Conservation (phyloP, 2,329 filamentous ascomycete species). For the Trematosphaeria pertusa region DNA sequence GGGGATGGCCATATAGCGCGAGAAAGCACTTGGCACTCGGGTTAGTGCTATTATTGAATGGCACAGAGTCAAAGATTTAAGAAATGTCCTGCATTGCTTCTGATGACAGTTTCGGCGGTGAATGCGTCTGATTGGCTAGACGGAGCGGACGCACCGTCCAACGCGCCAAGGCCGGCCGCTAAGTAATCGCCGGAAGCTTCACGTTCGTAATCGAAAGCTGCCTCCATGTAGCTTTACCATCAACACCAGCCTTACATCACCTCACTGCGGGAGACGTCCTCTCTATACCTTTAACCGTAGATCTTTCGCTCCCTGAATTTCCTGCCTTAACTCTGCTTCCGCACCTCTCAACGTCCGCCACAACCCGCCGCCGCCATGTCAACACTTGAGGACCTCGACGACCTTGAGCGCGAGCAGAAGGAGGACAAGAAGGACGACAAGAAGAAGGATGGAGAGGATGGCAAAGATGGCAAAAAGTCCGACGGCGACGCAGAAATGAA, state of each 20-base stretch:
- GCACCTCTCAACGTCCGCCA: too few relatives aligned
- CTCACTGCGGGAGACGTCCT: slow-evolving; percentile 10
- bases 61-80: too few relatives aligned
- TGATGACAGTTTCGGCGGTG: neutral
- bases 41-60: too few relatives aligned
- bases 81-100: too few relatives aligned
- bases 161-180: slow-evolving; percentile 28
- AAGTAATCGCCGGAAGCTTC: slow-evolving; percentile 31
- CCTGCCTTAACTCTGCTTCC: neutral
- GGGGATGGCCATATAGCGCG: too few relatives aligned
- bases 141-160: slow-evolving; percentile 1
- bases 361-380: slow-evolving; percentile 68
- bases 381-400: slow-evolving; percentile 89
- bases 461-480: slow-evolving; percentile 63
- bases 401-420: slow-evolving; percentile 81
- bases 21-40: too few relatives aligned
- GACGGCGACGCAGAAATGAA: slow-evolving; percentile 90
- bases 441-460: slow-evolving; percentile 59
- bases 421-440: slow-evolving; percentile 69
- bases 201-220: slow-evolving; percentile 45
- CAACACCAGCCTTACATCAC: slow-evolving; percentile 21
- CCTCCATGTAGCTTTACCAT: slow-evolving; percentile 36
- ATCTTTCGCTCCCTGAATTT: neutral
- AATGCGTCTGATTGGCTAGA: neutral
- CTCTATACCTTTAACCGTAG: neutral